Percentiles rank a stretch among this genome's conserved stretches.
phyloP scores from a whole-genome alignment of 2,329 filamentous ascomycete genomes.

The Didymella segeticola region DNA sequence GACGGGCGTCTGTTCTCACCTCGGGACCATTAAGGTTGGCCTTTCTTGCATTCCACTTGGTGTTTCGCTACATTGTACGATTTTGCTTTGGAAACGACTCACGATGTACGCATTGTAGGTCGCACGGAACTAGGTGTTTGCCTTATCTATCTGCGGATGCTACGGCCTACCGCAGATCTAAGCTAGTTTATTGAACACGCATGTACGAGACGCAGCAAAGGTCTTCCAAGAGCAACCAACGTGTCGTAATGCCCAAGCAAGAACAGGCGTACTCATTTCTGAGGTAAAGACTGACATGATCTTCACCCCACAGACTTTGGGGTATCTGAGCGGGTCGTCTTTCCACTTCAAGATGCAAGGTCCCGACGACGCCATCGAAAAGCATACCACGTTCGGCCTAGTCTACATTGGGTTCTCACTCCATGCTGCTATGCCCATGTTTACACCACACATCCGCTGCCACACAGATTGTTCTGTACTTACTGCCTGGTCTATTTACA shows the following conservation, averaged over 20 bases:
- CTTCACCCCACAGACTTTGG: background rate
- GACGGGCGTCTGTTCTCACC: background rate
- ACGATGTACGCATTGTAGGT: background rate
- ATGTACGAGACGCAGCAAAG: background rate
- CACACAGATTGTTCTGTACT: background rate
- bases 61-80: constrained; percentile 6
- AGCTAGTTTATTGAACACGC: background rate
- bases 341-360: background rate
- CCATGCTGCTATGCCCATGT: background rate
- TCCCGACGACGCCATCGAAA: constrained; percentile 1
- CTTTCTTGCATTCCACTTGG: constrained; percentile 6
- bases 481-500: background rate
- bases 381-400: constrained; percentile 5
- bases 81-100: background rate
- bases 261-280: background rate
- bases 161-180: background rate
- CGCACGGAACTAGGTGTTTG: background rate
- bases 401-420: background rate
- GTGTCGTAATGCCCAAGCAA: background rate
- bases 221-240: background rate
- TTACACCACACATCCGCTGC: background rate
- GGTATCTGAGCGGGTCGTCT: background rate
- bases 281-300: background rate
- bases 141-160: background rate
- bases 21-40: background rate